A percentile compares a stretch with the other conserved stretches of the same genome.
Conservation (phyloP, 495 filamentous ascomycete genomes). For the Hypomontagnella monticulosa region DNA sequence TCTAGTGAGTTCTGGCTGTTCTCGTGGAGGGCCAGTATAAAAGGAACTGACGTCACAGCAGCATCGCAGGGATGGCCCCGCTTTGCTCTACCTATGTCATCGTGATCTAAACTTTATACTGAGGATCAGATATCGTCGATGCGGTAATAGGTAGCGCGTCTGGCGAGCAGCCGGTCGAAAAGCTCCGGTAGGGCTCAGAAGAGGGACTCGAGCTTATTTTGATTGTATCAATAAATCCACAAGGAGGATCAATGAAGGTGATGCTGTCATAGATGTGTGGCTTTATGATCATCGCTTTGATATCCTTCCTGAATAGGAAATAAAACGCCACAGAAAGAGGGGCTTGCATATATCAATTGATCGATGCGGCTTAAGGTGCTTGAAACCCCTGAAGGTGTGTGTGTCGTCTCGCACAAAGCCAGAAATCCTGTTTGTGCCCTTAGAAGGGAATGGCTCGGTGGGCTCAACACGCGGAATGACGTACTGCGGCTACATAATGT, state of each 20-base stretch:
- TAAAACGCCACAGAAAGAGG: slow-evolving; percentile 27
- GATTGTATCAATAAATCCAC: slow-evolving; percentile 2
- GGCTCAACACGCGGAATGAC: slow-evolving; percentile 29
- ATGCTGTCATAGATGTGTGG: slow-evolving; percentile 32
- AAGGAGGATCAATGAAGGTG: neutral
- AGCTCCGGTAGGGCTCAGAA: slow-evolving; percentile 30
- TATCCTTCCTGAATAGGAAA: slow-evolving; percentile 26
- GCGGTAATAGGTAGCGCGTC: slow-evolving; percentile 7
- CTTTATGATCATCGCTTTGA: slow-evolving; percentile 6
- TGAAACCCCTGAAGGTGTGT: no score
- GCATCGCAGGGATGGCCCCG: slow-evolving; percentile 18
- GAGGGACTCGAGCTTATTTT: neutral
- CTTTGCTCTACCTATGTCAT: slow-evolving; percentile 21
- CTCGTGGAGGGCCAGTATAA: slow-evolving; percentile 24
- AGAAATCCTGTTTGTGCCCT: slow-evolving; percentile 31
- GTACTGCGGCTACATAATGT: slow-evolving; percentile 39
- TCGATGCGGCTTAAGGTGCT: slow-evolving; percentile 15
- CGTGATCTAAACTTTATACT: slow-evolving; percentile 23
- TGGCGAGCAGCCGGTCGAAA: slow-evolving; percentile 21
- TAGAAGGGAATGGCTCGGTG: slow-evolving; percentile 14
- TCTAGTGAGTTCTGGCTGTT: neutral
- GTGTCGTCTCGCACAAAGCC: neutral
- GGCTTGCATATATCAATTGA: neutral
- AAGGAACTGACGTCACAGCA: slow-evolving; percentile 35
- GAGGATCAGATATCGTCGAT: slow-evolving; percentile 15